Evolutionary conservation across 192 early-diverging fungal species (phyloP), one percentile per base, ranked within the genome.

Genomic region (Dispira simplex): DNA sequence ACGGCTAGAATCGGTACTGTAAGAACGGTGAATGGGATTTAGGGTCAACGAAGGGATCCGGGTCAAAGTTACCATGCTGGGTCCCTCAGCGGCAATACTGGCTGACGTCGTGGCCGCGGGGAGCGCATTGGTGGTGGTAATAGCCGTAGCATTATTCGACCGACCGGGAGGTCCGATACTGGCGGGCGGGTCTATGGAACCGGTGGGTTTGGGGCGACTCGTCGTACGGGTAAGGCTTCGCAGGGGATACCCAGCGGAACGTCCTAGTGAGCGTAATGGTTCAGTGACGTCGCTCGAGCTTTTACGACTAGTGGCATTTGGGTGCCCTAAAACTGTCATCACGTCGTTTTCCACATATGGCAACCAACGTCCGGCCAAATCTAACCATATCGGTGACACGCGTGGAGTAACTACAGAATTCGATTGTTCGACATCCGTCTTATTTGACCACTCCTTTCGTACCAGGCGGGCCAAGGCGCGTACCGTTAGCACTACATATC

Each of bases 1-100:
- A 9, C 58, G 58, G 27, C 39, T 27, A 2, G 58, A 60, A 12
- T 60, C 58, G 8, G 1, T 60, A 44, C 58, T 60, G 27, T 60
- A 43, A 1, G 58, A 43, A 18, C 58, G 58, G 26, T 60, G 58
- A 1, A 60, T 10, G 1, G 58, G 28, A 44, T 60, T 27, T 13
- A 43, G 5, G 9, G 58, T 60, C 25, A 60, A 13, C 13, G 58
- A 60, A 8, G 58, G 39, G 21, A 60, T 11, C 12, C 58, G 58
- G 43, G 58, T 8, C 25, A 56, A 18, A 14, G 48, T 3, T 51
- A 16, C 18, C 18, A 51, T 20, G 48, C 21, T 51, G 18, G 16
- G 48, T 51, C 16, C 48, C 48, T 23, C 18, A 4, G 16, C 21
- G 18, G 21, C 21, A 51, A 51, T 51, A 20, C 1, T 16, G 48